A percentile compares a stretch with the other conserved stretches of the same genome.
Evolutionary conservation across 177 flowering plant species (phyloP).

Genomic region (Vitis hybrid): DNA sequence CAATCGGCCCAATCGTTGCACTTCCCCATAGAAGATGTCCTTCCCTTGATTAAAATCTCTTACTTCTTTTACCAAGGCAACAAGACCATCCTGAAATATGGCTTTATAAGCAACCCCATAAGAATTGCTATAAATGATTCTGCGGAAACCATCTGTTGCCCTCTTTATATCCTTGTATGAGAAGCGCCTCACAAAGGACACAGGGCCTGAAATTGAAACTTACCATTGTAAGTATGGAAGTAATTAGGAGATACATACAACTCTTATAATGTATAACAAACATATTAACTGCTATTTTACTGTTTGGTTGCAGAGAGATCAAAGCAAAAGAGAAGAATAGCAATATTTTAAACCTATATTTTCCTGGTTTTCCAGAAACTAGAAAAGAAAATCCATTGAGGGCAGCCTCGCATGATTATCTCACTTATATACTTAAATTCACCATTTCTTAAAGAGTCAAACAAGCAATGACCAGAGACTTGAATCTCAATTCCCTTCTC

Average conservation of each 20-base stretch:
- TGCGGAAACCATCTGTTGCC: conserved; percentile 69
- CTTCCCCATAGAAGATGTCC: conserved; percentile 51
- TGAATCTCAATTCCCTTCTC: no score
- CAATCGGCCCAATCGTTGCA: conserved; percentile 62
- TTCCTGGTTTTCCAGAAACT: no score
- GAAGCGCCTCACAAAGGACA: conserved; percentile 47
- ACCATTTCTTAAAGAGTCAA: background rate
- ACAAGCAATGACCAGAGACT: background rate
- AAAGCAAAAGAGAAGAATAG: background rate
- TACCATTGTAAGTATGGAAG: background rate
- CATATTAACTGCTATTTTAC: background rate
- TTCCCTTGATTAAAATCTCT: conserved; percentile 31
- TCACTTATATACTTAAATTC: background rate
- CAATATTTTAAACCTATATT: background rate
- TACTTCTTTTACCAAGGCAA: conserved; percentile 66
- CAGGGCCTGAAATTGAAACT: conserved; percentile 36
- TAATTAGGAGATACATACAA: background rate
- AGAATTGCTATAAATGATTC: conserved; percentile 42
- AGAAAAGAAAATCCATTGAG: background rate
- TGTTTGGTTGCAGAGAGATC: background rate
- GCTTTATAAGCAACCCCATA: conserved; percentile 67
- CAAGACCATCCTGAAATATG: conserved; percentile 52
- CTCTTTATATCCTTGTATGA: conserved; percentile 69
- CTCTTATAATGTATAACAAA: background rate
- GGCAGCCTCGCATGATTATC: background rate